Evolutionary conservation across 2,329 filamentous ascomycete species (phyloP).

Genomic region (Fusarium decemcellulare): DNA sequence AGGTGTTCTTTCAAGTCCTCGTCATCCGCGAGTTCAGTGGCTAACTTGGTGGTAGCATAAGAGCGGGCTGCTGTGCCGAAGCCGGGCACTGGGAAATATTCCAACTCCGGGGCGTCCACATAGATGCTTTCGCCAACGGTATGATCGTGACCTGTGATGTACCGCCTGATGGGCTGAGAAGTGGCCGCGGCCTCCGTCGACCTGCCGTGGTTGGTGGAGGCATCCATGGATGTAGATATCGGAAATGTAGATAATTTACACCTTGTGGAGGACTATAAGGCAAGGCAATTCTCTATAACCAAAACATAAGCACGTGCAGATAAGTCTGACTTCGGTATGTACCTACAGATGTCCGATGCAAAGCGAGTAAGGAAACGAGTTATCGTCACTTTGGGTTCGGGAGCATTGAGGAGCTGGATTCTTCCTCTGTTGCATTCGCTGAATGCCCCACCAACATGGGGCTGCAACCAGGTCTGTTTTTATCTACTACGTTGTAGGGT

Average conservation of each 20-base stretch:
- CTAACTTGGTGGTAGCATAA: slow-evolving; percentile 14
- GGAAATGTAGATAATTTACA: no score
- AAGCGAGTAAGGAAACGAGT: no score
- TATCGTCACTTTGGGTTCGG: no score
- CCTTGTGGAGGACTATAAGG: no score
- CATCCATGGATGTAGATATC: neutral
- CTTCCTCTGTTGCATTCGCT: no score
- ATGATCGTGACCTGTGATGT: slow-evolving; percentile 14
- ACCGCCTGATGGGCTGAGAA: neutral
- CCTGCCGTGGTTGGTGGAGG: neutral
- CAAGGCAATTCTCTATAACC: no score
- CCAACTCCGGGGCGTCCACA: slow-evolving; percentile 2
- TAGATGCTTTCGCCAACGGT: slow-evolving; percentile 13
- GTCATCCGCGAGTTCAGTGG: slow-evolving; percentile 4
- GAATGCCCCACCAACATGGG: slow-evolving; percentile 5
- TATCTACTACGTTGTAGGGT: neutral
- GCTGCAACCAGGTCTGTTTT: neutral
- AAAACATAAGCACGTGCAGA: no score
- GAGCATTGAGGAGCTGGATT: no score
- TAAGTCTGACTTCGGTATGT: no score
- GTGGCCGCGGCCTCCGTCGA: neutral
- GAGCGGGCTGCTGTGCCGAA: slow-evolving; percentile 19
- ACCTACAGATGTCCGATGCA: no score
- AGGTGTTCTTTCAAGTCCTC: slow-evolving; percentile 15
- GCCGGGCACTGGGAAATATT: neutral